These are phyloP conservation scores for Ambrosia artemisiifolia DNA, from an alignment of 129 eudicot species.

Conservation along the genomic window DNA sequence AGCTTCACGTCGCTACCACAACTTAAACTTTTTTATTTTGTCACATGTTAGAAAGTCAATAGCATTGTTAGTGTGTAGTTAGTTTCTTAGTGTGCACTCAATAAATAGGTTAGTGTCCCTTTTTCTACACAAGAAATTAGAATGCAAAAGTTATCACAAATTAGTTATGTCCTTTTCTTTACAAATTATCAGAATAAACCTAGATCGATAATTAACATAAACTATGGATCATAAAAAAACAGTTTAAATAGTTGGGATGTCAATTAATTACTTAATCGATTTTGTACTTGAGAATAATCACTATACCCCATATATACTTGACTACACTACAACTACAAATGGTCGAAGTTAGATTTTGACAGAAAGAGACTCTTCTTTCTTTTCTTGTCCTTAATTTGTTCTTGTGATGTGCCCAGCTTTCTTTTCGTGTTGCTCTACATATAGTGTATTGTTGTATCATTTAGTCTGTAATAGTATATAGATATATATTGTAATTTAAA, in stretches of 20 bases:
- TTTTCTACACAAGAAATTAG: too few relatives aligned
- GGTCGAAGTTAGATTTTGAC: constrained; percentile 56
- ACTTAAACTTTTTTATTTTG: too few relatives aligned
- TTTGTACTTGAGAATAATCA: not conserved
- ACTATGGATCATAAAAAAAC: not conserved
- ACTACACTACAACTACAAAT: constrained; percentile 41
- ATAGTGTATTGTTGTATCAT: constrained; percentile 21
- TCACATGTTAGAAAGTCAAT: too few relatives aligned
- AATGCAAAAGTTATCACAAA: too few relatives aligned
- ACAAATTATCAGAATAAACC: not conserved
- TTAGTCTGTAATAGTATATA: constrained; percentile 15
- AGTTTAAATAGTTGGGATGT: not conserved
- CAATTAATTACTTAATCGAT: not conserved
- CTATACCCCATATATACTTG: constrained; percentile 18
- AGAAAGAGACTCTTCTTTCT: constrained; percentile 53
- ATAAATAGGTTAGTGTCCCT: too few relatives aligned
- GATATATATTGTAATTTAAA: too few relatives aligned
- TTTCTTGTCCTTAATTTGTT: constrained; percentile 61
- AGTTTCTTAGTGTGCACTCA: too few relatives aligned
- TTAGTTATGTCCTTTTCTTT: too few relatives aligned
- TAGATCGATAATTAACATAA: not conserved
- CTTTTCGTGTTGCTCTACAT: constrained; percentile 23
- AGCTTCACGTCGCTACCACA: too few relatives aligned
- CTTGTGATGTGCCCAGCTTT: constrained; percentile 28
- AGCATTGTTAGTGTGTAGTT: too few relatives aligned